Evolutionary conservation across 495 filamentous ascomycete species (phyloP).

Genomic region (Neurospora sp.): DNA sequence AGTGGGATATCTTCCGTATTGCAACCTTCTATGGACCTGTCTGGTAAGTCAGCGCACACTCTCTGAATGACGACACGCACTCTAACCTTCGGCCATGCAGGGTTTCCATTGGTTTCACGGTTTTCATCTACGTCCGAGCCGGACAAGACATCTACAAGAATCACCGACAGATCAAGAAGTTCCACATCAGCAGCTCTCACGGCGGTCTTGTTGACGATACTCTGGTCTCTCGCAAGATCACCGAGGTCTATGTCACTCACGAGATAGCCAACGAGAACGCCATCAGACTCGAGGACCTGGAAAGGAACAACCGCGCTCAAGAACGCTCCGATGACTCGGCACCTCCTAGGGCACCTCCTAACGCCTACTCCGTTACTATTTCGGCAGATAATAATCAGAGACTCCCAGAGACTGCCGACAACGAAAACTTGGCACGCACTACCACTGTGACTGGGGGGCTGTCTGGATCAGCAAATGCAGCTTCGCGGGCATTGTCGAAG

Average conservation of each 20-base stretch:
- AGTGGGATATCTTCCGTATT: constrained; percentile 67
- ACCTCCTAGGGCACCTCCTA: constrained; percentile 7
- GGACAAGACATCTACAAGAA: constrained; percentile 60
- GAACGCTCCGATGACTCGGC: neutral
- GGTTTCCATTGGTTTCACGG: constrained; percentile 57
- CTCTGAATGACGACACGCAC: neutral
- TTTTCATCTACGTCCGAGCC: constrained; percentile 63
- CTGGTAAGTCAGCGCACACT: constrained; percentile 42
- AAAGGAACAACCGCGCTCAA: constrained; percentile 1
- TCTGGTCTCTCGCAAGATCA: constrained; percentile 46
- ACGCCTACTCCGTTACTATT: constrained; percentile 38
- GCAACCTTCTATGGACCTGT: constrained; percentile 75
- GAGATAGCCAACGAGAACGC: constrained; percentile 21
- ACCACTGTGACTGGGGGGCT: neutral
- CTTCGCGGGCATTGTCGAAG: neutral
- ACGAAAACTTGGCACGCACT: neutral
- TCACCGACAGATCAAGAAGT: constrained; percentile 36
- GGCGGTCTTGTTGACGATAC: constrained; percentile 14
- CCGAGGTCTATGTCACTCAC: constrained; percentile 42
- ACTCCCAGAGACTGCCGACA: neutral
- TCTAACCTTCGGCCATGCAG: constrained; percentile 14
- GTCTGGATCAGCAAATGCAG: constrained; percentile 14
- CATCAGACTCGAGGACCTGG: constrained; percentile 17
- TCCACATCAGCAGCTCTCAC: constrained; percentile 32
- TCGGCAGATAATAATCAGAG: constrained; percentile 20